Conservation (phyloP, 495 filamentous ascomycete species). For the Lophiostoma macrostomum region DNA sequence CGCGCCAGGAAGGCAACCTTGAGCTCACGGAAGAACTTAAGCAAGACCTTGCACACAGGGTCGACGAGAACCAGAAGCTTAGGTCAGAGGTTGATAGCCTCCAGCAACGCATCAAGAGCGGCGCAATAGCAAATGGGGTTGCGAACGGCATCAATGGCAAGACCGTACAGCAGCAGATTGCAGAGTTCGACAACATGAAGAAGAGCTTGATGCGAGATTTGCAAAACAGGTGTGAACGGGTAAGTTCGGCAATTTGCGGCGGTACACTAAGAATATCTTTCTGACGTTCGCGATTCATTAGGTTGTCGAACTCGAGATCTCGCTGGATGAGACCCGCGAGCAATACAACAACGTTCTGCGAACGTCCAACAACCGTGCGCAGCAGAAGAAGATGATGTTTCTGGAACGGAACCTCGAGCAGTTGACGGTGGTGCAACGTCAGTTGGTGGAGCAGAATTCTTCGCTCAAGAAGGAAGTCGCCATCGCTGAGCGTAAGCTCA, state of each 20-base stretch:
- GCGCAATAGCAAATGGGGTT: slow-evolving; percentile 53
- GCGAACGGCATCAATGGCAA: slow-evolving; percentile 67
- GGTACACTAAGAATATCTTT: not conserved
- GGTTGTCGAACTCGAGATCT: slow-evolving; percentile 95
- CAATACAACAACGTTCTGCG: slow-evolving; percentile 98
- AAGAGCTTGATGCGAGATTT: slow-evolving; percentile 98
- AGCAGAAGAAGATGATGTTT: slow-evolving; percentile 99
- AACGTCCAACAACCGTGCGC: slow-evolving; percentile 91
- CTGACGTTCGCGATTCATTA: slow-evolving; percentile 27
- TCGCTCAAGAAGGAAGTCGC: slow-evolving; percentile 97
- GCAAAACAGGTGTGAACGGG: slow-evolving; percentile 95
- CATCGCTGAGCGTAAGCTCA: slow-evolving; percentile 94
- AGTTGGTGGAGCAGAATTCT: slow-evolving; percentile 96
- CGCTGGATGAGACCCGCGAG: slow-evolving; percentile 91
- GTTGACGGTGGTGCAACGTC: slow-evolving; percentile 91
- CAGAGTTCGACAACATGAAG: slow-evolving; percentile 99
- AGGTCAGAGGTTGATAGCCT: slow-evolving; percentile 71
- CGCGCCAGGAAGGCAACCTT: slow-evolving; percentile 66
- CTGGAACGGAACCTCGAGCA: slow-evolving; percentile 97
- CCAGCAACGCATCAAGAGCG: slow-evolving; percentile 63
- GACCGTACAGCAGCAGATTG: slow-evolving; percentile 94
- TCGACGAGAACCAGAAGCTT: slow-evolving; percentile 72
- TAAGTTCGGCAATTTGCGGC: slow-evolving; percentile 23
- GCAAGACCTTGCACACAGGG: slow-evolving; percentile 65
- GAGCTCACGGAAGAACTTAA: slow-evolving; percentile 70